A percentile compares a stretch with the other conserved stretches of the same genome.
Conservation (phyloP, 306 rosid genomes). For the Arachis stenosperma region DNA sequence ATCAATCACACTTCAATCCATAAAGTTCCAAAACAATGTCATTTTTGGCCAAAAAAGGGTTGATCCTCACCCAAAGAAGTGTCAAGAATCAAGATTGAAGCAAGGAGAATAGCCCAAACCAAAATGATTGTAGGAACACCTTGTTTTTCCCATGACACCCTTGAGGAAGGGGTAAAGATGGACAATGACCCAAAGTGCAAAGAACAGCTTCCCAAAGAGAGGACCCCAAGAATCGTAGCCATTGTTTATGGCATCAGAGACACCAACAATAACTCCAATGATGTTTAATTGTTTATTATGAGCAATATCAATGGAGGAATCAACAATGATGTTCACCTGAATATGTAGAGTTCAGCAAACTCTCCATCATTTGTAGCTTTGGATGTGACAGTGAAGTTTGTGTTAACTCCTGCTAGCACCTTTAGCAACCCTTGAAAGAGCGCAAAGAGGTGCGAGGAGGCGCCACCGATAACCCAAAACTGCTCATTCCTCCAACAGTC, state of each 20-base stretch:
- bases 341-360: slow-evolving; percentile 84
- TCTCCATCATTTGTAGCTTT: slow-evolving; percentile 89
- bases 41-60: slow-evolving; percentile 70
- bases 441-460: slow-evolving; percentile 82
- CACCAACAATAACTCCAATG: slow-evolving; percentile 78
- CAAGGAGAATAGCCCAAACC: slow-evolving; percentile 87
- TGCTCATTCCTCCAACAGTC: slow-evolving; percentile 99
- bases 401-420: slow-evolving; percentile 84
- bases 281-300: slow-evolving; percentile 79
- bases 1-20: slow-evolving; percentile 82
- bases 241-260: slow-evolving; percentile 88
- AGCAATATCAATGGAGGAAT: slow-evolving; percentile 82
- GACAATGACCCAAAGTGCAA: slow-evolving; percentile 89
- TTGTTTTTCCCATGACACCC: slow-evolving; percentile 83
- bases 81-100: slow-evolving; percentile 82
- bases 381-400: slow-evolving; percentile 91
- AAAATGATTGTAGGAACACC: slow-evolving; percentile 82
- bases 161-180: slow-evolving; percentile 97
- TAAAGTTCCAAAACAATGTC: slow-evolving; percentile 78
- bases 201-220: slow-evolving; percentile 76
- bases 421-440: slow-evolving; percentile 89
- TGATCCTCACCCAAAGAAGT: slow-evolving; percentile 85
- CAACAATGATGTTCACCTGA: slow-evolving; percentile 87
- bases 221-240: slow-evolving; percentile 98
- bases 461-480: slow-evolving; percentile 95